Conservation (phyloP, 352 stramenopile species). For the Pythium chondricola region DNA sequence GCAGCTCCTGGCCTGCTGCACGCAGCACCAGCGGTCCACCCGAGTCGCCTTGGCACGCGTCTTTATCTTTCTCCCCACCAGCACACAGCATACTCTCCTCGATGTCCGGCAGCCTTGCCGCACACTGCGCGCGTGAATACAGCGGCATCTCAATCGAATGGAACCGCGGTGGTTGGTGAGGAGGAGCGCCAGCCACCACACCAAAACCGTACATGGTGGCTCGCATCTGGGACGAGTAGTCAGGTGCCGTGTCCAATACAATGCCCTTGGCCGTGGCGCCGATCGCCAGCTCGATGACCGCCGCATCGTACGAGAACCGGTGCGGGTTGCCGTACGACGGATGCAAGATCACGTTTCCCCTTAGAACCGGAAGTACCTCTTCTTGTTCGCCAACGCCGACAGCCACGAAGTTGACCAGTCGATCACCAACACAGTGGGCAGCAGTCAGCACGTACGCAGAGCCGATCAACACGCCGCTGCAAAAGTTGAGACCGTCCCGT, state of each 20-base stretch:
- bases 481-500: slow-evolving; percentile 28
- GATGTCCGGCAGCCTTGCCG: slow-evolving; percentile 17
- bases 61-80: slow-evolving; percentile 17
- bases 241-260: slow-evolving; percentile 16
- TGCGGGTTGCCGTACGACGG: slow-evolving; percentile 15
- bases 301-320: slow-evolving; percentile 28
- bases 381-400: slow-evolving; percentile 13
- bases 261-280: slow-evolving; percentile 18
- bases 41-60: slow-evolving; percentile 33
- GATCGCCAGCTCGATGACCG: slow-evolving; percentile 22
- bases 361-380: slow-evolving; percentile 18
- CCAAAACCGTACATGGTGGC: slow-evolving; percentile 29
- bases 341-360: slow-evolving; percentile 17
- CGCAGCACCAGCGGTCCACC: slow-evolving; percentile 26
- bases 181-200: slow-evolving; percentile 3
- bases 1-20: slow-evolving; percentile 3
- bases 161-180: slow-evolving; percentile 10
- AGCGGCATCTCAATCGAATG: slow-evolving; percentile 19
- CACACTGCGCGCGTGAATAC: slow-evolving; percentile 17
- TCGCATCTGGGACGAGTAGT: slow-evolving; percentile 15
- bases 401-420: slow-evolving; percentile 19
- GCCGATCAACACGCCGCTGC: slow-evolving; percentile 32
- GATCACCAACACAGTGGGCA: slow-evolving; percentile 29
- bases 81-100: slow-evolving; percentile 34
- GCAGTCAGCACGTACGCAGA: slow-evolving; percentile 34